Percentiles rank a stretch among this genome's conserved stretches.
Evolutionary conservation across 345 rosid genomes (phyloP).

Genomic region (Microthlaspi erraticum): DNA sequence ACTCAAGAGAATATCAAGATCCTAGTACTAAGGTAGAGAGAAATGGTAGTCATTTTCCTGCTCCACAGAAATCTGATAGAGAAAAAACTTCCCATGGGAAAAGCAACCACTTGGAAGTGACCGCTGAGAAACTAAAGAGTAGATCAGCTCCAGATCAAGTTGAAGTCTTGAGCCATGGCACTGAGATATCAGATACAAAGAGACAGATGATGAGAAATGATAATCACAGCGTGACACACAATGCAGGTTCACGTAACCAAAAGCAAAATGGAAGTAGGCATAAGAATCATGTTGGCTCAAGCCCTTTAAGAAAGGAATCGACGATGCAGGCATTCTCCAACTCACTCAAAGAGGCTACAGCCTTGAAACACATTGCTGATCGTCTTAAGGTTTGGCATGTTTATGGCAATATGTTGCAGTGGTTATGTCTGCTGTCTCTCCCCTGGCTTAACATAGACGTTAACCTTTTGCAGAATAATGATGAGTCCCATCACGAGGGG

Average conservation of each 20-base stretch:
- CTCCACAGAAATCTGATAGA: constrained; percentile 43
- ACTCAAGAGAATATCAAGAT: constrained; percentile 43
- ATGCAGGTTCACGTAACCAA: constrained; percentile 48
- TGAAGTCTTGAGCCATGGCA: constrained; percentile 48
- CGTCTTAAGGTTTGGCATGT: constrained; percentile 70
- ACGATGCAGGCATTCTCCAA: constrained; percentile 63
- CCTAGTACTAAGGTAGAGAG: constrained; percentile 47
- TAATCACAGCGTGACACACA: constrained; percentile 55
- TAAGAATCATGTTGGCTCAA: constrained; percentile 61
- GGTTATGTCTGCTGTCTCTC: constrained; percentile 14
- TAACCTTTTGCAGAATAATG: constrained; percentile 48
- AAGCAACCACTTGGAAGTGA: constrained; percentile 49
- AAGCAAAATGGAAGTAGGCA: constrained; percentile 59
- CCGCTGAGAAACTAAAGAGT: constrained; percentile 51
- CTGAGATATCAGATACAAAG: constrained; percentile 48
- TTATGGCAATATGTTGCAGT: constrained; percentile 25
- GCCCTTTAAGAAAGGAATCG: constrained; percentile 77
- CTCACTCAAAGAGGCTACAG: constrained; percentile 92
- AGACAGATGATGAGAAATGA: constrained; percentile 54
- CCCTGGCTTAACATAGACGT: constrained; percentile 32
- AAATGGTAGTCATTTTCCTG: constrained; percentile 45
- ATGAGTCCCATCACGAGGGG: constrained; percentile 64
- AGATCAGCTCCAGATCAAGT: constrained; percentile 50
- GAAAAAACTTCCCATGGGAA: constrained; percentile 46
- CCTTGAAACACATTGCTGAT: constrained; percentile 92